Base-by-base conservation (phyloP, 352 stramenopile species). In the Phytophthora sp. region DNA sequence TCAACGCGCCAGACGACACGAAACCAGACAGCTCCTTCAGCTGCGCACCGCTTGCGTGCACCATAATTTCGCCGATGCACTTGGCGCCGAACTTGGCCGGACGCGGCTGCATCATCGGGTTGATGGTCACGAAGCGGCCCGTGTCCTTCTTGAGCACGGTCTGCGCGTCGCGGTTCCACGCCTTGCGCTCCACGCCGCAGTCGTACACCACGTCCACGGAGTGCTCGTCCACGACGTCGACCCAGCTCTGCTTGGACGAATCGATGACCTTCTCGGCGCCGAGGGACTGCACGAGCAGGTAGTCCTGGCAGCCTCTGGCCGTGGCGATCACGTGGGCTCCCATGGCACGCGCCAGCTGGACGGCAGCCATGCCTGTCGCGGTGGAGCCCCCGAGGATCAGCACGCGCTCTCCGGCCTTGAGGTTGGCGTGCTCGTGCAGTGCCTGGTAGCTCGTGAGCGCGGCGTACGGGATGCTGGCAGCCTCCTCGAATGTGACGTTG, bases 321-420 rank as follows among this genome's bases (percentile, higher is more conserved):
- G 76, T 86, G 17, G 88, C 71, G 50, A 86, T 63, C n/a, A 82
- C 69, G 18, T 70, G 49, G 20, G 79, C 82, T 35, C 76, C 76
- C 24, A 88, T 41, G 5, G 67, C 85, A n/a, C 80, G 75, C 27
- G 82, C 84, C 46, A 95, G 46, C 42, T 92, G 79, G 21, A 91
- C 44, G 11, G 69, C 87, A 20, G 82, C 74, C 10, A 80, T 57
- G 13, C 87, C 87, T 13, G 81, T 87, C n/a, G 75, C 74, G 21
- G 82, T 83, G 43, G 74, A 83, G 1, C 84, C 82, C 9, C 81
- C 81, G 35, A 90, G 73, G n/a, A 92, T 56, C 6, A 93, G 61
- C 49, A 91, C 62, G 24, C 51, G 46, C 18, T 67, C 56, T 8
- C 46, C 75, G 43, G 24, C 58, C 51, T 70, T 42, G 2, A 75